Evolutionary conservation across 139 green algal genomes (phyloP), one percentile per base, ranked within the genome.

Genomic region (Auxenochlorella protothecoides): DNA sequence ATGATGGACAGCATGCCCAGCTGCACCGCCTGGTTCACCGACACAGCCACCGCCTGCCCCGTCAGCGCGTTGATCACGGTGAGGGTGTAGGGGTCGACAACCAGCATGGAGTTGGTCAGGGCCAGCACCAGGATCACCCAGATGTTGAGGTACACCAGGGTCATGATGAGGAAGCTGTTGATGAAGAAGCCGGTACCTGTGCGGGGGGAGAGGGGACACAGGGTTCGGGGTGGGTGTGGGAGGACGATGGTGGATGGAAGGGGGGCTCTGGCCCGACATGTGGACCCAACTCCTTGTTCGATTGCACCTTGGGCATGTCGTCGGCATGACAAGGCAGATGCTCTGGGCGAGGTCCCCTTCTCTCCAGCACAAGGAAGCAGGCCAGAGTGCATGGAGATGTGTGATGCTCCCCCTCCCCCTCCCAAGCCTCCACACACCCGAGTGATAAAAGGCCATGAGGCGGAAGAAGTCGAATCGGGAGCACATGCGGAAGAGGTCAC

Each of bases 391-490:
- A 44, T 44, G 27, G 27, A 2, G 27, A 1, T 44, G 27, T 44
- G 27, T 44, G 27, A 44, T 44, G 27, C 27, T 44, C 27, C 27
- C 27, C 27, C 27, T 44, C 27, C 27, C 27, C 27, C 27, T 44
- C 27, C 27, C 27, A 44, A 44, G 27, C 55, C 67, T 7, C 64
- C 53, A 7, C 72, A 63, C 61, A 77, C 72, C 79, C 59, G 81
- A 88, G 72, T 81, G 74, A 81, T 92, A 95, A 63, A 90, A 87
- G 16, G 85, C 85, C 68, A 95, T 68, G 12, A 91, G 77, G 67
- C 90, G 84, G 75, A 91, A 91, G 62, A 93, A 94, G 81, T 96
- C 90, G 11, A 92, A 66, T 27, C 85, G 73, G 14, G 82, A 85
- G 69, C 76, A 80, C 71, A 97, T 79, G 57, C 92, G 83, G 70